Conservation (phyloP, 2,329 filamentous ascomycete genomes). For the Monilinia fructigena region DNA sequence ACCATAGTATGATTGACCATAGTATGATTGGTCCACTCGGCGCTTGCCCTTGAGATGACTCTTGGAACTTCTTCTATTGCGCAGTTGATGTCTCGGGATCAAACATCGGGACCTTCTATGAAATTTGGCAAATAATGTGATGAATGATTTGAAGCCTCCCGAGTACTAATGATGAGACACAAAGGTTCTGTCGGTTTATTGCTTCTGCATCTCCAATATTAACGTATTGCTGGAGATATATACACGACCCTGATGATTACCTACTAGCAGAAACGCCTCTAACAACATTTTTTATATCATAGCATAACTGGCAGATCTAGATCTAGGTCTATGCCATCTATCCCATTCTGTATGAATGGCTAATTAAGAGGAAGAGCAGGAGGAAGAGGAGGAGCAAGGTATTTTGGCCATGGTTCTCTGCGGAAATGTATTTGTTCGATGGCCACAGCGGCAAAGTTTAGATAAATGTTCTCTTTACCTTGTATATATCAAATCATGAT, state of each 20-base stretch:
- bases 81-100: background rate
- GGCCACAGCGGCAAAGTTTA: background rate
- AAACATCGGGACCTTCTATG: background rate
- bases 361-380: too few relatives aligned
- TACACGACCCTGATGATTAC: conserved; percentile 2
- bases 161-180: background rate
- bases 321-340: background rate
- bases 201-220: background rate
- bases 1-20: too few relatives aligned
- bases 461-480: background rate
- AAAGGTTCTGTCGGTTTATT: conserved; percentile 3
- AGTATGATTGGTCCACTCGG: background rate
- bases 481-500: too few relatives aligned
- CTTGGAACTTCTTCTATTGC: conserved; percentile 1
- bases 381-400: background rate
- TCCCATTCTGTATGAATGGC: background rate
- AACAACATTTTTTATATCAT: background rate
- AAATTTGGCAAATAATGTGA: background rate
- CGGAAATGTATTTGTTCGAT: conserved; percentile 4
- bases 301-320: background rate
- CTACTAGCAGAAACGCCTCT: background rate
- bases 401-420: background rate
- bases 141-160: too few relatives aligned
- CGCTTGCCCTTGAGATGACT: background rate
- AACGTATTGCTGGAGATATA: conserved; percentile 5